Percentiles rank a stretch among this genome's conserved stretches.
These are phyloP conservation scores for Wickerhamiella kurtzmanii DNA, from an alignment of 805 yeast genomes.

Conservation along the genomic window DNA sequence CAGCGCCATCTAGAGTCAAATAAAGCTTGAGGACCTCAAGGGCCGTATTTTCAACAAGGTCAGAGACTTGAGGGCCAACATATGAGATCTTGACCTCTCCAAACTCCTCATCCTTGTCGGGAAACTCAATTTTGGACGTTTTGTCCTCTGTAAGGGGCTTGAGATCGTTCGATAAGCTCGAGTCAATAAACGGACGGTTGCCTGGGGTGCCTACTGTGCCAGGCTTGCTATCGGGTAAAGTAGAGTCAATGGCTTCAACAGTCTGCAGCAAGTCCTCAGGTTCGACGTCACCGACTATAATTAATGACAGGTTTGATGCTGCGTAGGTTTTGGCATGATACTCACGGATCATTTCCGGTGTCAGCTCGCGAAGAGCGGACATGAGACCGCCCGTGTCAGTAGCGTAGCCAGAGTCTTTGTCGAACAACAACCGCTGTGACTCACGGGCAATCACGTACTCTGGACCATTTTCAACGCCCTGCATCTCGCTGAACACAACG, in stretches of 20 bases:
- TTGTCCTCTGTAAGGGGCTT: slow-evolving; percentile 30
- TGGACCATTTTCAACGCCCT: slow-evolving; percentile 70
- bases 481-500: slow-evolving; percentile 96
- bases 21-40: slow-evolving; percentile 59
- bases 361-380: slow-evolving; percentile 56
- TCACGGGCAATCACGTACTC: slow-evolving; percentile 39
- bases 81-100: slow-evolving; percentile 66
- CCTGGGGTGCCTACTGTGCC: slow-evolving; percentile 16
- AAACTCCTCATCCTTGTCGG: slow-evolving; percentile 75
- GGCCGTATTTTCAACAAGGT: slow-evolving; percentile 47
- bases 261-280: slow-evolving; percentile 52
- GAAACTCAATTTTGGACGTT: slow-evolving; percentile 53
- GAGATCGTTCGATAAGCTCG: slow-evolving; percentile 26
- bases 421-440: slow-evolving; percentile 23
- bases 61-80: slow-evolving; percentile 60
- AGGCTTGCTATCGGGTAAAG: slow-evolving; percentile 28
- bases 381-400: slow-evolving; percentile 91
- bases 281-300: slow-evolving; percentile 76
- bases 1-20: slow-evolving; percentile 62
- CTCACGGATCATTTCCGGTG: slow-evolving; percentile 57
- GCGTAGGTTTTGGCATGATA: slow-evolving; percentile 64
- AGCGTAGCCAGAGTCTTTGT: slow-evolving; percentile 62
- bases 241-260: slow-evolving; percentile 38
- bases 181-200: slow-evolving; percentile 68
- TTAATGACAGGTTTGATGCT: slow-evolving; percentile 71